Conservation (phyloP, 1,284 basidiomycete genomes). For the Fereydounia khargensis region DNA sequence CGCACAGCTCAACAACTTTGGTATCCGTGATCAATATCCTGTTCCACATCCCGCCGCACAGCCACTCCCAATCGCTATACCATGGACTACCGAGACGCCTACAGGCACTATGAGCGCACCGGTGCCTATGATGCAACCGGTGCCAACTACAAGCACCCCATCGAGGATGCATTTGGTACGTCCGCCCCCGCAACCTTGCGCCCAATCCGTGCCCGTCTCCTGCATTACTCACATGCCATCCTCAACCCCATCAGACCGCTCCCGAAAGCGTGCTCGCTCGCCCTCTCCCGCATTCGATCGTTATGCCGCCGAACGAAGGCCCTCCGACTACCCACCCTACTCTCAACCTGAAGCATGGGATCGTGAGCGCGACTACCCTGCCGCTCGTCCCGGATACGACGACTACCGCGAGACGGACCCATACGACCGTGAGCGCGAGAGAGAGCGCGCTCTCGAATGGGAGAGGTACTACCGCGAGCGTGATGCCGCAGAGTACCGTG, state of each 20-base stretch:
- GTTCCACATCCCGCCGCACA: too few species aligned
- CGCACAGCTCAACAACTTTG: too few species aligned
- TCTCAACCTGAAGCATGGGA: constrained; percentile 24
- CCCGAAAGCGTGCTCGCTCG: constrained; percentile 33
- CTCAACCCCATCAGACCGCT: constrained; percentile 6
- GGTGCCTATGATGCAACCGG: constrained; percentile 3
- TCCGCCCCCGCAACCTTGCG: not conserved
- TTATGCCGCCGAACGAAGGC: constrained; percentile 15
- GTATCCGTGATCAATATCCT: too few species aligned
- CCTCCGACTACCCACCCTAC: constrained; percentile 17
- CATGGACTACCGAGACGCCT: constrained; percentile 32
- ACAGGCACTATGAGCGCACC: constrained; percentile 20
- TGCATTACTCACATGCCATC: not conserved
- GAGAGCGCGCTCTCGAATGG: constrained; percentile 23
- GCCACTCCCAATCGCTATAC: too few species aligned
- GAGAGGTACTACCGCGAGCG: constrained; percentile 30
- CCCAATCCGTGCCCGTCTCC: too few species aligned
- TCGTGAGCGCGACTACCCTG: constrained; percentile 25
- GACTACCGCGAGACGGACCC: constrained; percentile 15
- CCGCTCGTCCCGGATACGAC: constrained; percentile 15
- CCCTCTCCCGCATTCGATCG: constrained; percentile 15
- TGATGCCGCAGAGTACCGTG: constrained; percentile 15
- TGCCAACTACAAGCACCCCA: constrained; percentile 5
- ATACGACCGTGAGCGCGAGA: constrained; percentile 22
- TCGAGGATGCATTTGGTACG: constrained; percentile 15